Conservation (phyloP, 495 filamentous ascomycete genomes). For the Niebla homalea region DNA sequence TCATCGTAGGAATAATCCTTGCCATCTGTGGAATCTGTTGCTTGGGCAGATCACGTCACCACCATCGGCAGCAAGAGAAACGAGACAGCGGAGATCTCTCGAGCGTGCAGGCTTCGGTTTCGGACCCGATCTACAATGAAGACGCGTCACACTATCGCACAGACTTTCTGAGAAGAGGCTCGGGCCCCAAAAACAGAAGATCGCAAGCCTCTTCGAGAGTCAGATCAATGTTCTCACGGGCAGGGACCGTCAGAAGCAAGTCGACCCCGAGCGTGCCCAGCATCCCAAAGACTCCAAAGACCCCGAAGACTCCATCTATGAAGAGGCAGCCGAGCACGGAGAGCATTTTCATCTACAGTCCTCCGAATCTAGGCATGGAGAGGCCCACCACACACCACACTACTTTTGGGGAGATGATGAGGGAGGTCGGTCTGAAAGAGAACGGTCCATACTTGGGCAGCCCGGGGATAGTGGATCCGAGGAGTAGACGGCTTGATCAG, state of each 20-base stretch:
- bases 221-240: constrained; percentile 15
- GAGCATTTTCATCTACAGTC: constrained; percentile 60
- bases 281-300: constrained; percentile 22
- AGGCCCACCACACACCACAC: constrained; percentile 34
- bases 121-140: constrained; percentile 39
- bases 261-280: constrained; percentile 11
- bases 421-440: constrained; percentile 37
- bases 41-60: constrained; percentile 23
- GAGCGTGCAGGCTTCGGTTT: constrained; percentile 34
- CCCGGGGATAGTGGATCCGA: constrained; percentile 15
- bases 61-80: constrained; percentile 12
- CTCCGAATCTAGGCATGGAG: constrained; percentile 33
- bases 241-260: constrained; percentile 10
- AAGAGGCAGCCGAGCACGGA: constrained; percentile 42
- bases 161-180: constrained; percentile 36
- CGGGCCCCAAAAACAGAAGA: constrained; percentile 8
- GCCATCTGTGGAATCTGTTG: constrained; percentile 32
- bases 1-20: constrained; percentile 38
- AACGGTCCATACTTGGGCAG: constrained; percentile 25
- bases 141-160: constrained; percentile 36
- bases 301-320: constrained; percentile 14
- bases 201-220: constrained; percentile 12
- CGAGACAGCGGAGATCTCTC: constrained; percentile 21
- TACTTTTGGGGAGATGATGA: constrained; percentile 55
- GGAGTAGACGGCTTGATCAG: constrained; percentile 1